Evolutionary conservation across 306 rosid species (phyloP), one percentile per base, ranked within the genome.

Genomic region (Fragaria iinumae): DNA sequence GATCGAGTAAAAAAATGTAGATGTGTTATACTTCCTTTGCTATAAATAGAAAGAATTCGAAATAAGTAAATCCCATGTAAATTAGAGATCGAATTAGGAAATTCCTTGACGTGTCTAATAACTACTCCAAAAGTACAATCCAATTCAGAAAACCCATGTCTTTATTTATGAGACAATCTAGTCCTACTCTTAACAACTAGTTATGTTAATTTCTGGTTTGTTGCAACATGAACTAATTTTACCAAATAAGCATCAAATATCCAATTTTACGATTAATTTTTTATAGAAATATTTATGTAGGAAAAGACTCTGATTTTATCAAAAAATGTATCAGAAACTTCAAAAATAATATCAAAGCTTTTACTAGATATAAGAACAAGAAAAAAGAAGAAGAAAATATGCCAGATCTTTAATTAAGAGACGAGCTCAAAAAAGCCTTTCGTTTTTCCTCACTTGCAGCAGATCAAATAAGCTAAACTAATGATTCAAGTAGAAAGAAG

Each of bases 321-420:
- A 41, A 11, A 10, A 10, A 14, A 14, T 52, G 32, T 4, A 27
- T 13, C 16, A 25, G 5, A 60, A 13, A 2, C 11, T 27, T 4
- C 36, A 60, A 17, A 60, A 60, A 11, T 59, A 11, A 56, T 55
- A 8, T 8, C 27, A 59, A 25, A 59, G 36, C 38, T 11, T 25
- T 23, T 60, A 59, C 8, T 4, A 29, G 3, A 71, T 21, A 43
- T 10, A 43, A 43, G 2, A 43, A 43, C 8, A 43, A 43, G 11
- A 41, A 41, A 41, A 27, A 53, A 13, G 39, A 43, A 73, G 23
- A 41, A 39, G 8, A 53, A 52, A 38, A 21, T 18, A 44, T 29
- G n/a, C 12, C 36, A 75, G 36, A 75, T 75, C 71, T 75, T 62
- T 8, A 29, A 29, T 63, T 29, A 45, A 29, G 39, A 23, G 18